Percentiles rank a stretch among this genome's conserved stretches.
These are phyloP conservation scores for Helotiales sp. DNA, from an alignment of 2,329 filamentous ascomycete genomes.

Conservation along the genomic window DNA sequence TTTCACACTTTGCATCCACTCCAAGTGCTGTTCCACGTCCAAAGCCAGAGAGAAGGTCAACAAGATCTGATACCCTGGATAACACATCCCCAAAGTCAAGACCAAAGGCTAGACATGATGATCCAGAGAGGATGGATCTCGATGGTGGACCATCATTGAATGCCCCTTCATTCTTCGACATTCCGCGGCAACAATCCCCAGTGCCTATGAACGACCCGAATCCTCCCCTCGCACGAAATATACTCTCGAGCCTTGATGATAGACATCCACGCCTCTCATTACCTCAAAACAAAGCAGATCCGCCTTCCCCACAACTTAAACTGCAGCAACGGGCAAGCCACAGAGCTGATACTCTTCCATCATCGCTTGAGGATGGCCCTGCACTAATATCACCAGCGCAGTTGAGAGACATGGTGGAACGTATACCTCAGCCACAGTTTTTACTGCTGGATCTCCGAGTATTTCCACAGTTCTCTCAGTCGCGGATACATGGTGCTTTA, in stretches of 20 bases:
- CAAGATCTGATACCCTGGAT: constrained; percentile 32
- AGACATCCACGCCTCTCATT: constrained; percentile 61
- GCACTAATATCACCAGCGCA: constrained; percentile 58
- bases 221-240: constrained; percentile 33
- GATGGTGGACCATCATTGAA: constrained; percentile 40
- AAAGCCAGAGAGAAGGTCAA: constrained; percentile 33
- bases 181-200: constrained; percentile 55
- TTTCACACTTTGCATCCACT: constrained; percentile 52
- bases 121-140: constrained; percentile 47
- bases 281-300: constrained; percentile 53
- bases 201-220: constrained; percentile 45
- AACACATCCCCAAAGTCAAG: constrained; percentile 34
- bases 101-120: constrained; percentile 26
- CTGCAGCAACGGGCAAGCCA: constrained; percentile 31
- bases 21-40: constrained; percentile 32
- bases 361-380: constrained; percentile 52
- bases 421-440: constrained; percentile 44
- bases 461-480: constrained; percentile 77
- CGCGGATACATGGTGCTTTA: constrained; percentile 78
- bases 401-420: constrained; percentile 61
- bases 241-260: constrained; percentile 49
- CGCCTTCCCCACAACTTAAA: constrained; percentile 44
- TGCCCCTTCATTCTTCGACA: constrained; percentile 45
- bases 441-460: constrained; percentile 86
- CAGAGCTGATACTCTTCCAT: constrained; percentile 59